phyloP scores from a whole-genome alignment of 805 yeast genomes.

The Wickerhamiella vanderwaltii region DNA sequence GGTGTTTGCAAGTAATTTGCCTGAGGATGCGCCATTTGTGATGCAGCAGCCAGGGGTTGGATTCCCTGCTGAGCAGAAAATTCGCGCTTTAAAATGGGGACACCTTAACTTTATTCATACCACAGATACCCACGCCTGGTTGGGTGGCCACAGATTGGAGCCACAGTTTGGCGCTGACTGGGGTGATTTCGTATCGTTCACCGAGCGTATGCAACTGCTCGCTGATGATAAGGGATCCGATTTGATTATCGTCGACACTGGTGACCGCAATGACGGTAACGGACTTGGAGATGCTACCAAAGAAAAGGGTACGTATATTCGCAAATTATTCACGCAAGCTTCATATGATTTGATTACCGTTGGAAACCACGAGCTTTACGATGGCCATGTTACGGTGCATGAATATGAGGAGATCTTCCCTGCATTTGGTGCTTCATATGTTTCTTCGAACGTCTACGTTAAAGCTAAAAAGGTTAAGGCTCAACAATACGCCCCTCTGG shows the following conservation, averaged over 20 bases:
- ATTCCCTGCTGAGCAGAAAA: slow-evolving; percentile 11
- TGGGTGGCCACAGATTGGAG: slow-evolving; percentile 46
- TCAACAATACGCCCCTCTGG: slow-evolving; percentile 8
- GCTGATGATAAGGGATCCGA: slow-evolving; percentile 43
- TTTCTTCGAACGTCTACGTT: slow-evolving; percentile 33
- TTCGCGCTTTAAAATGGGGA: slow-evolving; percentile 42
- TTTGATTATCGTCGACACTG: slow-evolving; percentile 65
- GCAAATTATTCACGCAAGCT: slow-evolving; percentile 44
- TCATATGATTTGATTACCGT: slow-evolving; percentile 70
- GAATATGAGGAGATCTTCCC: slow-evolving; percentile 46
- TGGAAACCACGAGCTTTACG: slow-evolving; percentile 84
- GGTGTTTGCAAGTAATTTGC: no score
- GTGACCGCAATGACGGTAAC: slow-evolving; percentile 90
- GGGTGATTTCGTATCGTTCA: slow-evolving; percentile 82
- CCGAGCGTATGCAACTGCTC: slow-evolving; percentile 34
- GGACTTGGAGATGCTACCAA: slow-evolving; percentile 62
- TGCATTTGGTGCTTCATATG: slow-evolving; percentile 45
- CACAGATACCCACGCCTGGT: slow-evolving; percentile 95
- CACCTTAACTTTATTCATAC: slow-evolving; percentile 80
- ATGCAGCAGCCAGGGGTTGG: neutral
- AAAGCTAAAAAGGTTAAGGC: slow-evolving; percentile 25
- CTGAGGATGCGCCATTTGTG: neutral
- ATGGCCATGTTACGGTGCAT: slow-evolving; percentile 45
- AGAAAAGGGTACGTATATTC: slow-evolving; percentile 53
- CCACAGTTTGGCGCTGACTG: slow-evolving; percentile 50